phyloP scores from a whole-genome alignment of 306 rosid species.

The Medicago lupulina region DNA sequence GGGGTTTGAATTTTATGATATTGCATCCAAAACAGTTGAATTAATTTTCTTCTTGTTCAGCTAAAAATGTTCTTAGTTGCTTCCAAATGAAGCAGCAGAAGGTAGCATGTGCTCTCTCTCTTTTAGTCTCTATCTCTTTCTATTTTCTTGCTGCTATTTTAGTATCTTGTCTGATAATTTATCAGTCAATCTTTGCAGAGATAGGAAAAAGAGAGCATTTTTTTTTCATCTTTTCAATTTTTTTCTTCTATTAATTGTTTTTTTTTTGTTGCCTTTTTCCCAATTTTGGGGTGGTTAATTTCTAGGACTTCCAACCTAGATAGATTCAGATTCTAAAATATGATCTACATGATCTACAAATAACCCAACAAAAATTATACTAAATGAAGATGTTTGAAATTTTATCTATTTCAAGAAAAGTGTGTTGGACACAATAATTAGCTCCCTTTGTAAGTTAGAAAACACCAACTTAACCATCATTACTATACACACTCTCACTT shows the following conservation, averaged over 20 bases:
- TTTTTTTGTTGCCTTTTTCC: conserved; percentile 1
- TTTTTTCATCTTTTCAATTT: conserved; percentile 3
- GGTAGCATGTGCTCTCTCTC: conserved; percentile 39
- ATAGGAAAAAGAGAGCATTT: conserved; percentile 23
- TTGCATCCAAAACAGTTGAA: conserved; percentile 19
- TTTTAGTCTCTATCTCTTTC: conserved; percentile 15
- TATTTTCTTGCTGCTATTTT: conserved; percentile 46
- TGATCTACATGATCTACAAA: conserved; percentile 38
- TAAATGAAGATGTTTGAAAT: conserved; percentile 29
- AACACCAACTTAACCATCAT: conserved; percentile 47
- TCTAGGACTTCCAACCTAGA: conserved; percentile 44
- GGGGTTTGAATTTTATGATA: conserved; percentile 40
- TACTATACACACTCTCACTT: conserved; percentile 35
- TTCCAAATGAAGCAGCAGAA: conserved; percentile 61
- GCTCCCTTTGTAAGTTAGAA: conserved; percentile 41
- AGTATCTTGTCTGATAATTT: conserved; percentile 57
- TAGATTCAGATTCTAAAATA: conserved; percentile 49
- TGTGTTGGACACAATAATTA: conserved; percentile 49
- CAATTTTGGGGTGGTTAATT: conserved; percentile 27
- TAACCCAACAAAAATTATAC: conserved; percentile 28
- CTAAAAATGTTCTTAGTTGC: conserved; percentile 46
- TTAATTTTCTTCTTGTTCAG: conserved; percentile 22
- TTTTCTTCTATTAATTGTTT: background rate
- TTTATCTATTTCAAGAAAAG: conserved; percentile 41
- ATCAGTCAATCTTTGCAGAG: conserved; percentile 56